These are phyloP conservation scores for Sanghuangporus weigelae DNA, from an alignment of 1,284 basidiomycete species.

Conservation along the genomic window DNA sequence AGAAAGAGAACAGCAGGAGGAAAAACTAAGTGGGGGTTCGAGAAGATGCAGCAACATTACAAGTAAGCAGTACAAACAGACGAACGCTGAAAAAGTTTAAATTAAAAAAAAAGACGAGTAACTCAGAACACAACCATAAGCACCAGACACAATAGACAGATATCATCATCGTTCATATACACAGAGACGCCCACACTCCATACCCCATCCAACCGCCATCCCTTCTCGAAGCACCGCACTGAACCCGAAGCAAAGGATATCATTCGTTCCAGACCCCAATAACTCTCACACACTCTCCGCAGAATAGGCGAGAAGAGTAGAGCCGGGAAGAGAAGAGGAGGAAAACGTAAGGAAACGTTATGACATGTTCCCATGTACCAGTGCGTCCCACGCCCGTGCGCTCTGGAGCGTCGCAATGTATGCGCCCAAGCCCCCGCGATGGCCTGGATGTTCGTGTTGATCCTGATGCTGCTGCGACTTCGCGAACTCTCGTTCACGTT, in stretches of 20 bases:
- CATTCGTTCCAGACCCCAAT: no score
- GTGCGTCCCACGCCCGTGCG: constrained; percentile 47
- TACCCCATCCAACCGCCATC: no score
- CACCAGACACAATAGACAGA: no score
- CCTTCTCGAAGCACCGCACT: no score
- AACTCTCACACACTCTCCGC: not conserved
- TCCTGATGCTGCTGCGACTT: not conserved
- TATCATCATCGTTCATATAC: no score
- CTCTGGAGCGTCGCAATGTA: constrained; percentile 42
- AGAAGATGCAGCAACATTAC: no score
- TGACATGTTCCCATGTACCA: constrained; percentile 32
- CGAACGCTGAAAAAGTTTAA: no score
- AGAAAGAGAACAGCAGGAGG: not conserved
- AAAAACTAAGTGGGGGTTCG: not conserved
- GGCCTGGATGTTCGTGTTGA: not conserved
- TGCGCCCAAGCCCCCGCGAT: constrained; percentile 26
- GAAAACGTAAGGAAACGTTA: not conserved
- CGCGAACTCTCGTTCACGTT: not conserved
- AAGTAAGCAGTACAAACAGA: no score
- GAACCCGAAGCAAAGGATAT: no score
- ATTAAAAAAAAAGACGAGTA: no score
- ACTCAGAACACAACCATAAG: no score
- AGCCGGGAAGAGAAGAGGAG: not conserved
- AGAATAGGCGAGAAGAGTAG: not conserved
- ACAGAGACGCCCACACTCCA: no score